Evolutionary conservation across 2,329 filamentous ascomycete species (phyloP).

Genomic region (Botryotinia narcissicola): DNA sequence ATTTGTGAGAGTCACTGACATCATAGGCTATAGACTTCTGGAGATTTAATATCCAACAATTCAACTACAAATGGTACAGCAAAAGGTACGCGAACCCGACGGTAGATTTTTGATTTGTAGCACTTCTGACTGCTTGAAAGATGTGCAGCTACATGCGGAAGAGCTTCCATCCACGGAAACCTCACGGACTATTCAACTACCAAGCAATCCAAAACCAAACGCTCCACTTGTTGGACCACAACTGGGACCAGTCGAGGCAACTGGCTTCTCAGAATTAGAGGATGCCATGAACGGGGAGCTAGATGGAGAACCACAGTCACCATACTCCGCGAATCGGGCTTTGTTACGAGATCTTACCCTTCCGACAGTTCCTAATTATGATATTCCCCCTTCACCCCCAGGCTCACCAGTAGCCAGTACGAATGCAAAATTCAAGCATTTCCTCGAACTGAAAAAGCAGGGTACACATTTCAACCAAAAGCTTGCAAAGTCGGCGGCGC

Average conservation of each 20-base stretch:
- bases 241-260: constrained; percentile 32
- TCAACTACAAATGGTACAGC: constrained; percentile 26
- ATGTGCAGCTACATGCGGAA: constrained; percentile 23
- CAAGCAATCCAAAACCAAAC: constrained; percentile 19
- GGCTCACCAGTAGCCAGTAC: constrained; percentile 53
- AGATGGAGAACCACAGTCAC: constrained; percentile 48
- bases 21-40: constrained; percentile 26
- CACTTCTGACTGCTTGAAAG: constrained; percentile 26
- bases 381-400: constrained; percentile 72
- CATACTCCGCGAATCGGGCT: constrained; percentile 64
- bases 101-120: neutral
- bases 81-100: constrained; percentile 25
- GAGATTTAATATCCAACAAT: constrained; percentile 23
- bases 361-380: constrained; percentile 67
- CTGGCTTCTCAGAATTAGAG: constrained; percentile 7
- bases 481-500: constrained; percentile 61
- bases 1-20: constrained; percentile 27
- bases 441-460: constrained; percentile 73
- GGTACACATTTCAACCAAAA: constrained; percentile 77
- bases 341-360: constrained; percentile 70
- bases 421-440: constrained; percentile 68
- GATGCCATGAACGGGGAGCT: constrained; percentile 30
- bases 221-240: constrained; percentile 34
- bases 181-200: neutral
- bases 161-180: neutral